These are phyloP conservation scores for Sporothrix brunneoviolacea DNA, from an alignment of 2,329 filamentous ascomycete species.

Conservation along the genomic window DNA sequence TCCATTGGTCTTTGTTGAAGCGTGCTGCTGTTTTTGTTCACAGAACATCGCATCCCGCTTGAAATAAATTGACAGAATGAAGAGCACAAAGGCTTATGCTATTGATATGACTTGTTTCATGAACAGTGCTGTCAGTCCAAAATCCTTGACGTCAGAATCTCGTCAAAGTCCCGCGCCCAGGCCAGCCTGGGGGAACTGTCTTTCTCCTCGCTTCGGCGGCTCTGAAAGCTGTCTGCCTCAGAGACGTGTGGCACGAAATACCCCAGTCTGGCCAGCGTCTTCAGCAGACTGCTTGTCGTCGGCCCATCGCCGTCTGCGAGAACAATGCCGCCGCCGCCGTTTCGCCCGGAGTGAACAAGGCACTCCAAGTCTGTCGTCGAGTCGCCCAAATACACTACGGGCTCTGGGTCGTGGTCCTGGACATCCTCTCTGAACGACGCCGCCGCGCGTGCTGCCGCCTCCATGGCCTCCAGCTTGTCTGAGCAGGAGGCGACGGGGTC, in stretches of 20 bases:
- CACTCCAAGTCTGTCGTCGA: slow-evolving; percentile 52
- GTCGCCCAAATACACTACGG: slow-evolving; percentile 50
- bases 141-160: slow-evolving; percentile 28
- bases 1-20: no score
- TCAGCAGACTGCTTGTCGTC: slow-evolving; percentile 26
- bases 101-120: background rate
- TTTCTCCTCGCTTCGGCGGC: background rate
- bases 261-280: slow-evolving; percentile 32
- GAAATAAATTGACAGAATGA: no score
- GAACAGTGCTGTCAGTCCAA: slow-evolving; percentile 3
- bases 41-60: background rate
- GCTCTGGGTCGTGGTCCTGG: background rate
- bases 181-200: slow-evolving; percentile 21
- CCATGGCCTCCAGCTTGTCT: slow-evolving; percentile 41
- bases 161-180: slow-evolving; percentile 40
- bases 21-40: background rate
- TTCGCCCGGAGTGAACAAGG: slow-evolving; percentile 28
- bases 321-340: slow-evolving; percentile 35
- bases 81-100: background rate
- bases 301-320: slow-evolving; percentile 30
- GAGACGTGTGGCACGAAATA: slow-evolving; percentile 32
- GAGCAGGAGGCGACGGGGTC: slow-evolving; percentile 30
- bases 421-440: no score
- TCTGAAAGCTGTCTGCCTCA: slow-evolving; percentile 8
- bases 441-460: slow-evolving; percentile 23